phyloP scores from a whole-genome alignment of 108 stramenopile species.

The Mediolabrus comicus region DNA sequence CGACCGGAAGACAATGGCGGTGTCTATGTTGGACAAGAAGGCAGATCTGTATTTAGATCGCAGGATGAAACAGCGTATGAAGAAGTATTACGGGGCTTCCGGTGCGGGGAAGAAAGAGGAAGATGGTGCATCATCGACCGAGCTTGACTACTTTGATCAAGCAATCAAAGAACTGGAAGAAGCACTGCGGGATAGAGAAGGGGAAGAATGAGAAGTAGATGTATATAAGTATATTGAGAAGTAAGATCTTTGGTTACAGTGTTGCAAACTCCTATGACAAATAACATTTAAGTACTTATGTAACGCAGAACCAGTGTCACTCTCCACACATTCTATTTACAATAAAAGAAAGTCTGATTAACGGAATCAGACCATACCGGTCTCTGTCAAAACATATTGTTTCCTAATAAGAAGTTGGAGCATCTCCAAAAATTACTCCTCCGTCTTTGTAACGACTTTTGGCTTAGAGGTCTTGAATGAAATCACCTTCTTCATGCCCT shows the following conservation, averaged over 20 bases:
- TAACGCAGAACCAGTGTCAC: too few relatives aligned
- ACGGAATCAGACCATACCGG: too few relatives aligned
- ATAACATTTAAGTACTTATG: not conserved
- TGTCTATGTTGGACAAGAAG: constrained; percentile 44
- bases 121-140: constrained; percentile 21
- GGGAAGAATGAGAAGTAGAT: constrained; percentile 5
- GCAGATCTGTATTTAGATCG: constrained; percentile 40
- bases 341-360: too few relatives aligned
- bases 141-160: constrained; percentile 42
- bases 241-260: not conserved
- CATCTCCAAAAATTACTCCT: not conserved
- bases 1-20: constrained; percentile 38
- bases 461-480: not conserved
- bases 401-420: too few relatives aligned
- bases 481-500: not conserved
- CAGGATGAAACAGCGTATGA: constrained; percentile 34
- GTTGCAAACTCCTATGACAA: not conserved
- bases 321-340: too few relatives aligned
- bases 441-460: not conserved
- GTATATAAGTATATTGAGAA: not conserved
- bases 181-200: constrained; percentile 20
- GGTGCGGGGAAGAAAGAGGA: not conserved
- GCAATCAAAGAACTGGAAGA: constrained; percentile 41
- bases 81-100: constrained; percentile 28
- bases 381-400: not conserved